Conservation (phyloP, 345 rosid species). For the Microcos paniculata region DNA sequence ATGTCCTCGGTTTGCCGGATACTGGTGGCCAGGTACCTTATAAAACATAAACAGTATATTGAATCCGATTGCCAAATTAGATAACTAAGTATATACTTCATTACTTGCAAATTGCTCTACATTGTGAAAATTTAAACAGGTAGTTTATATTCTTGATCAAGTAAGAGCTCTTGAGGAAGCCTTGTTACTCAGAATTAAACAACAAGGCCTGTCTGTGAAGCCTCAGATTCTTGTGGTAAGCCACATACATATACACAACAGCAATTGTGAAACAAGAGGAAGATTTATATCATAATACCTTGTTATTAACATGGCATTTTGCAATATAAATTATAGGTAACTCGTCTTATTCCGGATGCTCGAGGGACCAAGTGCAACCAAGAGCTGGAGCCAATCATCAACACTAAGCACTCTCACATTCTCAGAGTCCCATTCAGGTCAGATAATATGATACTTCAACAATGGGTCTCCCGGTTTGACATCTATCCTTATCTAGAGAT, state of each 20-base stretch:
- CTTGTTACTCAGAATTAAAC: constrained; percentile 59
- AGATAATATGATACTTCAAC: constrained; percentile 60
- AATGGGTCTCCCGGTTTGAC: constrained; percentile 93
- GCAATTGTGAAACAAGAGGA: background rate
- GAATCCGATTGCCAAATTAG: background rate
- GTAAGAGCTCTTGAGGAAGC: constrained; percentile 91
- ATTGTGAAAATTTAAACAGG: constrained; percentile 32
- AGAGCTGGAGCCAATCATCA: constrained; percentile 67
- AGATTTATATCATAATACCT: background rate
- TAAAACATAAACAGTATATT: background rate
- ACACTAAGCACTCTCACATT: constrained; percentile 69
- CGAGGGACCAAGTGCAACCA: constrained; percentile 78
- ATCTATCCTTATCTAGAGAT: constrained; percentile 83
- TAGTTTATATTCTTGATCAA: constrained; percentile 98
- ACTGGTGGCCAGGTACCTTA: constrained; percentile 84
- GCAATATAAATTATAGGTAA: constrained; percentile 35
- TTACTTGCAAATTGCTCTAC: background rate
- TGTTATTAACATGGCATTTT: background rate
- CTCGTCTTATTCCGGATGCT: constrained; percentile 81
- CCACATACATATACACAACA: background rate
- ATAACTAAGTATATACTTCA: background rate
- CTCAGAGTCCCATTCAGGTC: constrained; percentile 85
- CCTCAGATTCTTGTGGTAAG: constrained; percentile 91
- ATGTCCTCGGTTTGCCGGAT: constrained; percentile 92
- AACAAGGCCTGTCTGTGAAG: constrained; percentile 70